Evolutionary conservation across 169 alveolate genomes (phyloP), one percentile per base, ranked within the genome.

Genomic region (Plasmodium cynomolgi): DNA sequence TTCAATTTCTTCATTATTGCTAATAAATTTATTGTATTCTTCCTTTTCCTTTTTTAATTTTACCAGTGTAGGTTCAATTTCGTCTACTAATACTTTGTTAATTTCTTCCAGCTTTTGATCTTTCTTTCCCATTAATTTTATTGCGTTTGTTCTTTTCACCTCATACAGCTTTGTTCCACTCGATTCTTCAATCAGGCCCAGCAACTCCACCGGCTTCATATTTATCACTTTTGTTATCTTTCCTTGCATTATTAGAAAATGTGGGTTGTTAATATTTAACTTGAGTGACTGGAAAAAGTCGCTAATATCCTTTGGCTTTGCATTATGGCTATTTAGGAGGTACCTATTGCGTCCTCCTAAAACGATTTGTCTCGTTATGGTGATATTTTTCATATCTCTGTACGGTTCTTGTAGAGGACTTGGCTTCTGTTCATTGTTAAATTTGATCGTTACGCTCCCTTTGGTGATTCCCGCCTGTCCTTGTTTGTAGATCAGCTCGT

Each of bases 391-490:
- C 96, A 97, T 96, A 41, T 97, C 98, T 72, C 96, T 95, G 92
- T 97, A 97, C 31, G 98, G 97, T 39, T 95, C 97, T 29, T 96
- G 98, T 90, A 96, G 95, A n/a, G 97, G 98, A 80, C 96, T 96
- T 82, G 91, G 97, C 13, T 96, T 92, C 93, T 98, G 86, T 71
- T 93, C 96, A 84, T 98, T 99, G 94, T 99, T 99, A 95, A 99
- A 98, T 41, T 97, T 95, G 13, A 99, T 97, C 9, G 99, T 98
- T n/a, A 99, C 99, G 50, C 98, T 97, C 7, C 99, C 99, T 94
- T 98, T 98, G 41, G 99, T 98, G 44, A 99, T 97, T 31, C 99
- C 99, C 0, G 99, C 99, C 90, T 98, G 99, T 13, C 99, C 99
- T 90, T 99, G 99, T 96, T 99, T 99, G 96, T 99, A 99, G 26